Evolutionary conservation across 139 green algal genomes (phyloP), one percentile per base, ranked within the genome.

Genomic region (Chlamydomonas applanata): DNA sequence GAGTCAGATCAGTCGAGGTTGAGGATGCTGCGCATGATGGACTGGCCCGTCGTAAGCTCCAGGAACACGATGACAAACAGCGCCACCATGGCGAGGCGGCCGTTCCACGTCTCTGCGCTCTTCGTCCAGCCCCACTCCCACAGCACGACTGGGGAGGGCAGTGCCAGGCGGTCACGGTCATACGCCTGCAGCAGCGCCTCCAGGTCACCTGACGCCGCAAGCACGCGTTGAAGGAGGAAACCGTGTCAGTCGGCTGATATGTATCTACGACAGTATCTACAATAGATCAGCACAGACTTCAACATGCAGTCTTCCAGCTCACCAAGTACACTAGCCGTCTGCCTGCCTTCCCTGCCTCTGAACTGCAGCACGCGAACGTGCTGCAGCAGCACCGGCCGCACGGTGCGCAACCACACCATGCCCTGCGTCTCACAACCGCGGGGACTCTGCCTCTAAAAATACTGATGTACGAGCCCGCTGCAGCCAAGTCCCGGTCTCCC

Each of bases 51-150:
- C 36, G 73, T 73, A 0, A 86, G 79, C 86, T 97, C 93, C 63
- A 97, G 74, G 56, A 91, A 45, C 40, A 97, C 75, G 30, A 97
- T 92, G n/a, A 88, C 60, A 19, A 88, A 68, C 53, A 90, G 76
- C 4, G 86, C 87, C 1, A 92, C 56, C 89, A 98, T 94, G 35
- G 93, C 93, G 17, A 98, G 86, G 56, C 95, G 88, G 4, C 69
- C 69, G 25, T 66, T 85, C 84, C 83, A 97, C 0, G 80, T 95
- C 82, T 98, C 94, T 0, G 92, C 91, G 34, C 73, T 91, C 74
- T 91, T 89, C n/a, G 95, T 99, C 90, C 90, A 99, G 25, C 96
- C 95, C 91, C 92, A 98, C 76, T 93, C 64, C 93, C 93, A 98
- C 29, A 92, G 70, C 30, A 82, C 78, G 32, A 94, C 80, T 1